Base-by-base conservation (phyloP, 352 stramenopile species). In the Phytophthora pseudosyringae region DNA sequence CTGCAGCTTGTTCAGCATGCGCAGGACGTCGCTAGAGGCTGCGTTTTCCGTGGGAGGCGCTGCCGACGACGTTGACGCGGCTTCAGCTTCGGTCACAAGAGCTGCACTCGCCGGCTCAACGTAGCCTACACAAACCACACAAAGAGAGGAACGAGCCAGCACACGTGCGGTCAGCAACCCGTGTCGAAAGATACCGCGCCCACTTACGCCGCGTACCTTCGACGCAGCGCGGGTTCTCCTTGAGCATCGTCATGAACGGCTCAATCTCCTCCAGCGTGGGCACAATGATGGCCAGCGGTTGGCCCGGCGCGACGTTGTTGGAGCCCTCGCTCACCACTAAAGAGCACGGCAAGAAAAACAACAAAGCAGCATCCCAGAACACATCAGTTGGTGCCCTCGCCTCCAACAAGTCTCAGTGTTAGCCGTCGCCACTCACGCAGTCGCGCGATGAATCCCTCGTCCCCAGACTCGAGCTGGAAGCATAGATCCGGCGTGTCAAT, bases 401-500 rank as follows among this genome's bases (percentile, higher is more conserved):
- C 13, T 13, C 15, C 5, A 53, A 38, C 11, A 29, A 54, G 16
- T 1, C 8, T 50, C 40, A 21, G 40, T 9, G 29, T 16, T 45
- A 13, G 12, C 15, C 35, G 6, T 5, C 46, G 5, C 5, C 8
- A 75, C 83, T 68, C 73, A 93, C 85, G 49, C 59, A 94, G 81
- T 49, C 81, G 86, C 18, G 88, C 88, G 32, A 96, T 71, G 59
- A 84, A 92, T 38, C 88, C 88, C 49, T 90, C 83, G 61, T 96
- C 88, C 16, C 87, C 88, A 31, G 82, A 72, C 56, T 96, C 86
- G 28, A 96, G 69, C 65, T 85, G 77, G 43, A 96, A 92, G 41
- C 76, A 80, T 44, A 96, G 69, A 59, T 96, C 88, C 5, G 88
- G 88, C 32, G 88, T 96, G 56, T 96, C 88, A 54, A 96, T 93